Conservation (phyloP, 352 stramenopile species). For the Halophytophthora batemanensis region DNA sequence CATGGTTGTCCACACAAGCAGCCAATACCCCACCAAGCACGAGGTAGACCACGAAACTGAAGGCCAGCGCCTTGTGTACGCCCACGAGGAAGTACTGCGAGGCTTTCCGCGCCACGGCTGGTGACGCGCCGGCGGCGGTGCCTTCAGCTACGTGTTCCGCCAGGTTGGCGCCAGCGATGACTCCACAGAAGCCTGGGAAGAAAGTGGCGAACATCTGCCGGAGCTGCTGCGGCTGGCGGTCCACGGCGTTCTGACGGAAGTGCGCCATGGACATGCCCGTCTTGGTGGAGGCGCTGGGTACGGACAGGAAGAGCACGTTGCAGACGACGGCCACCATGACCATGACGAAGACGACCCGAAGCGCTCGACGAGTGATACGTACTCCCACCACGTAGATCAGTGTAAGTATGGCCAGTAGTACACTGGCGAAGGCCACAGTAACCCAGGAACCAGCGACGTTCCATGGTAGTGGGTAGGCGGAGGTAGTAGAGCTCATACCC, state of each 20-base stretch:
- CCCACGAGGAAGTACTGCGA: conserved; percentile 39
- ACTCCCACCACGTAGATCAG: conserved; percentile 13
- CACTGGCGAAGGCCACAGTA: conserved; percentile 28
- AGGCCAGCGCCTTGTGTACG: conserved; percentile 38
- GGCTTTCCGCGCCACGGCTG: conserved; percentile 11
- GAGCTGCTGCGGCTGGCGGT: conserved; percentile 11
- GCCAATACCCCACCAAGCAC: conserved; percentile 31
- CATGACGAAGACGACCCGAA: conserved; percentile 37
- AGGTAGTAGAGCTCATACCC: conserved; percentile 6
- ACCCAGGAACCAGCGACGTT: conserved; percentile 31
- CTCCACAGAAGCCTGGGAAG: conserved; percentile 42
- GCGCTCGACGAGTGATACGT: conserved; percentile 13
- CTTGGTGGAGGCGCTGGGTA: conserved; percentile 20
- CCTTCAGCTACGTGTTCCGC: conserved; percentile 28
- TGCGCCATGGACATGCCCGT: conserved; percentile 26
- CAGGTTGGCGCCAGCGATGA: conserved; percentile 34
- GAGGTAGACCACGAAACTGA: conserved; percentile 33
- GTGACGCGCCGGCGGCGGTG: not conserved
- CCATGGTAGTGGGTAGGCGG: conserved; percentile 25
- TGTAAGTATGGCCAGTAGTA: conserved; percentile 20
- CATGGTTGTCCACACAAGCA: conserved; percentile 21
- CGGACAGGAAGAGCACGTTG: conserved; percentile 33
- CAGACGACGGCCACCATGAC: conserved; percentile 32
- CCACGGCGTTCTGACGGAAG: conserved; percentile 27
- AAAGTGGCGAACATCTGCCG: conserved; percentile 40